Base-by-base conservation (phyloP, 805 yeast genomes). In the Teunomyces funiuensis region DNA sequence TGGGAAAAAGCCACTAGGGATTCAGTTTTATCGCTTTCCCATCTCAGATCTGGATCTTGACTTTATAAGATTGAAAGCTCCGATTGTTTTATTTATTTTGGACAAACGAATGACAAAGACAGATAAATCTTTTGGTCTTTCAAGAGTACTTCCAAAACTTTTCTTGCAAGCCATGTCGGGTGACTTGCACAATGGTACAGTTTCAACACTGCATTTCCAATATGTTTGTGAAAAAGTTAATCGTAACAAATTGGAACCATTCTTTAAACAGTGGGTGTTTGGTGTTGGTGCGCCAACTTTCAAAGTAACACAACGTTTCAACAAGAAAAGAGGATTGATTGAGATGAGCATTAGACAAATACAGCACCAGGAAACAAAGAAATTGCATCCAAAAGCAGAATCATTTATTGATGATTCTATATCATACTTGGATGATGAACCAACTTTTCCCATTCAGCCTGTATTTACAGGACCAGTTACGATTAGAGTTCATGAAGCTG, bases 111-210 rank as follows among this genome's bases (percentile, higher is more conserved):
- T 93, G 96, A 90, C 96, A 1, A 93, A 93, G 57, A 88, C 97
- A 1, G 98, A 95, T 58, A 83, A 90, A 47, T 85, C 96, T 0
- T 85, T 93, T 60, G 99, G 99, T 2, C 69, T 93, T 45, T 80
- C 90, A 3, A 79, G 99, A 47, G 97, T 88, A 0, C 76, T 93
- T 18, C 97, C 98, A 0, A 93, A 91, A 52, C 70, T 93, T 18
- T 88, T 91, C 48, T 65, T 93, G 26, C 97, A 93, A 60, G 95
- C 95, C 0, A 88, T 93, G 96, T 87, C 96, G 6, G 96, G 95
- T 13, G 99, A 93, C 53, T 67, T 93, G 38, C 78, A 79, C 11
- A 85, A 84, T 54, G 88, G 93, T 9, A 74, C 82, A 11, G 61
- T 91, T 18, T 83, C 95, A 5, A 82, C 97, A 0, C 69, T 74